Evolutionary conservation across 2,329 filamentous ascomycete genomes (phyloP), one percentile per base, ranked within the genome.

Genomic region (Calonectria fujianensis): DNA sequence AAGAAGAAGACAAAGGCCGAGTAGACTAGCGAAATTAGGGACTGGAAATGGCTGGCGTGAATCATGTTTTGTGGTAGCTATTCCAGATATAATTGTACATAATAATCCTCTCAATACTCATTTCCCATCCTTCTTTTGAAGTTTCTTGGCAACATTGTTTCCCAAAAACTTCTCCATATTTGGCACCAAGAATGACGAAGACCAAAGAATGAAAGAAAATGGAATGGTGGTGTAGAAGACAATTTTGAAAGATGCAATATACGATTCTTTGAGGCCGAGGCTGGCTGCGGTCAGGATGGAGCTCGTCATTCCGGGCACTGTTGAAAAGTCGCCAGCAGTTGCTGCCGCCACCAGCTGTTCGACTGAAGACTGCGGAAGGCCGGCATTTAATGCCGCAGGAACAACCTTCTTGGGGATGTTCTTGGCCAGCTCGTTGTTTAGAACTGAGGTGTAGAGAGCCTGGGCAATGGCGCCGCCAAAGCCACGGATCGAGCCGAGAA

Each of bases 401-500:
- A 78, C 76, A 9, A 88, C 85, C 57, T 83, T 80, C 27, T 77
- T 69, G 6, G 82, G 80, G 32, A 86, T 77, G 66, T 84, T 82
- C 70, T 81, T 79, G 45, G 79, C 76, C 13, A 86, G 78, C 74
- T 85, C 79, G 74, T 85, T 86, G 64, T 77, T 80, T n/a, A 86
- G 80, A 20, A 87, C 78, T 20, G 83, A 83, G 13, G 79, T 74
- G 74, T 86, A 87, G n/a, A 87, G 76, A 29, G 84, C 82, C 65
- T 83, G 82, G 8, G 84, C 82, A 18, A 87, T 79, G 41, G 85
- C 83, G 35, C 84, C 85, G 37, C 85, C 84, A 11, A 85, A 83
- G 4, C 85, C 85, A 35, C 88, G 85, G 71, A 89, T 87, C 16
- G 85, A 86, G 11, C 87, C 86, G n/a, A 88, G 85, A 20, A 87